Percentiles rank a stretch among this genome's conserved stretches.
Evolutionary conservation across 768 basidiomycete genomes (phyloP).

Genomic region (Hydnomerulius pinastri): DNA sequence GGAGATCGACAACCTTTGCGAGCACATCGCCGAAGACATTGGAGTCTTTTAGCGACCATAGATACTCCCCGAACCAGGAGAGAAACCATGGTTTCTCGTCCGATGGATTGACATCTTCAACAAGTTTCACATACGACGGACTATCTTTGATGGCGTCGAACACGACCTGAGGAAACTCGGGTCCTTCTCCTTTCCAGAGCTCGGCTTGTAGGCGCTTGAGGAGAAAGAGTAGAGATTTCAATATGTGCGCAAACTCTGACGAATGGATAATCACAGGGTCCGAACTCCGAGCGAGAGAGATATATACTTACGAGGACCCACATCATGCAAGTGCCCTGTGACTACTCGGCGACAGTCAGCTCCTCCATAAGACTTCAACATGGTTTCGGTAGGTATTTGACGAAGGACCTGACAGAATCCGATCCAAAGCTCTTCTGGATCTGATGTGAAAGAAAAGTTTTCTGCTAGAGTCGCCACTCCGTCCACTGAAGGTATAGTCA

Average conservation of each 20-base stretch:
- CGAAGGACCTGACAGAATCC: slow-evolving; percentile 48
- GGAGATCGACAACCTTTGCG: slow-evolving; percentile 68
- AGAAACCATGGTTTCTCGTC: slow-evolving; percentile 50
- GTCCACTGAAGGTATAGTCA: slow-evolving; percentile 3
- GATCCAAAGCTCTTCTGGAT: slow-evolving; percentile 55
- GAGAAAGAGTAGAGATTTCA: slow-evolving; percentile 60
- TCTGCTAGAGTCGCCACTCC: slow-evolving; percentile 2
- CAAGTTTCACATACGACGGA: slow-evolving; percentile 46
- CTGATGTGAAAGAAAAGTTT: slow-evolving; percentile 36
- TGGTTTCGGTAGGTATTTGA: slow-evolving; percentile 49
- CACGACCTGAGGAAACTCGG: slow-evolving; percentile 74
- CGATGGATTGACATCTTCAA: slow-evolving; percentile 38
- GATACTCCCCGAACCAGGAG: slow-evolving; percentile 65
- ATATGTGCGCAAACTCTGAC: slow-evolving; percentile 60
- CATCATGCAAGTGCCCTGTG: slow-evolving; percentile 60
- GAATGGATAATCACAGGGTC: slow-evolving; percentile 7
- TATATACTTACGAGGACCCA: slow-evolving; percentile 56
- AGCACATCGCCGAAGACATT: slow-evolving; percentile 63
- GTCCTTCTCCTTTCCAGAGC: slow-evolving; percentile 71
- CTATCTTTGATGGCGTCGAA: slow-evolving; percentile 88
- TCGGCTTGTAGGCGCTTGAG: slow-evolving; percentile 53
- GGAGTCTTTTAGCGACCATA: slow-evolving; percentile 54
- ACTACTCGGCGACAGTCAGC: slow-evolving; percentile 55
- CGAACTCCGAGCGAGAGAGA: slow-evolving; percentile 6
- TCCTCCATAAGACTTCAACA: slow-evolving; percentile 37